Evolutionary conservation across 176 grass and related monocot genomes (phyloP).

Genomic region (Oryza glumipatula): DNA sequence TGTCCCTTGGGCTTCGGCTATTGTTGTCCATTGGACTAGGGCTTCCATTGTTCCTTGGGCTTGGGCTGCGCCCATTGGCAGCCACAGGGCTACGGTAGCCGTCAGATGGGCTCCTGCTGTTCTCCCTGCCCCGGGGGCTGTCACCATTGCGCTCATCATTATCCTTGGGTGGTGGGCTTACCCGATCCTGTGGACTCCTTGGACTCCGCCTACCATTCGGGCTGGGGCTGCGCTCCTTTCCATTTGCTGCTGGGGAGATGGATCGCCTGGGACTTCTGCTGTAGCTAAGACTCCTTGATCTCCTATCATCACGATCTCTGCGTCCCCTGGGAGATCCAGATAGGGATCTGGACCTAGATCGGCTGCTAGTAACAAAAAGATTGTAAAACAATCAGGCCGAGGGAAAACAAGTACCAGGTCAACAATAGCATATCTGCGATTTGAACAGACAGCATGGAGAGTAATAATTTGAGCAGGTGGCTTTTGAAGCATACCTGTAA

Average conservation of each 20-base stretch:
- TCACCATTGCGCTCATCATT: constrained; percentile 53
- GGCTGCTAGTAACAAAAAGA: constrained; percentile 17
- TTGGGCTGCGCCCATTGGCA: constrained; percentile 6
- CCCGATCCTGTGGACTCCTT: constrained; percentile 45
- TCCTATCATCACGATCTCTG: constrained; percentile 34
- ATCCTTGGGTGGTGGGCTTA: constrained; percentile 58
- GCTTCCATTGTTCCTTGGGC: not conserved
- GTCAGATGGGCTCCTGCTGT: constrained; percentile 62
- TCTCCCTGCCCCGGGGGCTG: constrained; percentile 51
- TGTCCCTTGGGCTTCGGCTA: not conserved
- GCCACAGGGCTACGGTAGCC: constrained; percentile 54
- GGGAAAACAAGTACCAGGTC: not conserved
- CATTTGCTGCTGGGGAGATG: constrained; percentile 51
- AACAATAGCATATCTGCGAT: not conserved
- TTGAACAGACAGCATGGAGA: not conserved
- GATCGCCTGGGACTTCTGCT: constrained; percentile 79
- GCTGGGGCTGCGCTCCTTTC: constrained; percentile 54
- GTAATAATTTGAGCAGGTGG: not conserved
- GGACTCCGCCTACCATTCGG: constrained; percentile 65
- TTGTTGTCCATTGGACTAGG: not conserved
- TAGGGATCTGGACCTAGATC: constrained; percentile 47
- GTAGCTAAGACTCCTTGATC: constrained; percentile 77
- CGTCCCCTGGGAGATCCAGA: constrained; percentile 69
- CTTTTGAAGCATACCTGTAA: constrained; percentile 58
- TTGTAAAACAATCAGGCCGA: not conserved